A percentile compares a stretch with the other conserved stretches of the same genome.
Evolutionary conservation across 768 basidiomycete species (phyloP).

Genomic region (Xerocomellus intermedius): DNA sequence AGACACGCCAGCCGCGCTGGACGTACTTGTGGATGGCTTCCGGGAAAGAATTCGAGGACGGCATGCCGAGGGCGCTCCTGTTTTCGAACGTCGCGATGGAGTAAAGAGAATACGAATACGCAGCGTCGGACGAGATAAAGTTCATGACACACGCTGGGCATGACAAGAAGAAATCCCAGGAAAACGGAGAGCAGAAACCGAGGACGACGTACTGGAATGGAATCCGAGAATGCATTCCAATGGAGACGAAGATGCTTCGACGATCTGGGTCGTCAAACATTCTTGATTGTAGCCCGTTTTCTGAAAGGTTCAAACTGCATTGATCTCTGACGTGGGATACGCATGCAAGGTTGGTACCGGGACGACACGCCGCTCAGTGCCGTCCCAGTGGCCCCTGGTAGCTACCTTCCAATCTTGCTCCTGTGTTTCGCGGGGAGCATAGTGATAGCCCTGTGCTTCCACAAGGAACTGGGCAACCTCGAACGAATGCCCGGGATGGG

Average conservation of each 20-base stretch:
- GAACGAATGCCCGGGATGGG: constrained; percentile 29
- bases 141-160: constrained; percentile 29
- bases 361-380: constrained; percentile 5
- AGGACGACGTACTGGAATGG: constrained; percentile 42
- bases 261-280: constrained; percentile 39
- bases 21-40: constrained; percentile 34
- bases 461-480: constrained; percentile 39
- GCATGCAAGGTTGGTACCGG: fast-evolving
- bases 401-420: constrained; percentile 12
- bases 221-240: constrained; percentile 40
- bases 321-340: constrained; percentile 7
- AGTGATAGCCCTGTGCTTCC: constrained; percentile 31
- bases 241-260: constrained; percentile 26
- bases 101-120: constrained; percentile 42
- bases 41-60: constrained; percentile 1
- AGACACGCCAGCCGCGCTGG: constrained; percentile 33
- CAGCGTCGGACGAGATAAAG: constrained; percentile 39
- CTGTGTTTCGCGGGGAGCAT: constrained; percentile 22
- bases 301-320: constrained; percentile 27
- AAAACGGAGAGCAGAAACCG: not conserved
- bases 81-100: constrained; percentile 41
- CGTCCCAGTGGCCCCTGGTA: constrained; percentile 17
- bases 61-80: constrained; percentile 24
- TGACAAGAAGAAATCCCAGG: not conserved
- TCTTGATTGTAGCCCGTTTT: not conserved